phyloP scores from a whole-genome alignment of 768 basidiomycete species.

The Macrolepiota fuliginosa region DNA sequence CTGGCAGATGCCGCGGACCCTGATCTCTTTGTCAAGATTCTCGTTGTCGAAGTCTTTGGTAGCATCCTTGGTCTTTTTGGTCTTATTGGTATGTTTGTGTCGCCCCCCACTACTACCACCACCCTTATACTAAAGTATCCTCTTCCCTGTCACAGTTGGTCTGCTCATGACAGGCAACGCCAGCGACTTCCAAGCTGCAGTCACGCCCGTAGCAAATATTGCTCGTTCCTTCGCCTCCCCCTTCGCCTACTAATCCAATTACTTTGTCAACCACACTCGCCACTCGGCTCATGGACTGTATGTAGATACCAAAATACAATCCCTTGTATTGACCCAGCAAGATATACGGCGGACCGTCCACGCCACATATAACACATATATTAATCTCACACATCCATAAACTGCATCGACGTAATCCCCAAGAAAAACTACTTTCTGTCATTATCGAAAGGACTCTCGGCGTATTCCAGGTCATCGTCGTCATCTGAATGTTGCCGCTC shows the following conservation, averaged over 20 bases:
- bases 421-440: slow-evolving; percentile 17
- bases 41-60: slow-evolving; percentile 94
- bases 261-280: not conserved
- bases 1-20: slow-evolving; percentile 95
- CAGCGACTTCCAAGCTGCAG: slow-evolving; percentile 50
- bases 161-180: slow-evolving; percentile 74
- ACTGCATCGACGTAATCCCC: not conserved
- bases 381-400: not conserved
- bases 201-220: slow-evolving; percentile 27
- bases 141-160: slow-evolving; percentile 56
- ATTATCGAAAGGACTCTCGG: slow-evolving; percentile 76
- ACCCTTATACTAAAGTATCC: not conserved
- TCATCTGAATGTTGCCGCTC: slow-evolving; percentile 22
- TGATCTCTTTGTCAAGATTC: slow-evolving; percentile 91
- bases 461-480: slow-evolving; percentile 65
- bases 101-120: no score
- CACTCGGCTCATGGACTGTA: not conserved
- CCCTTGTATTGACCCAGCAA: not conserved
- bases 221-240: slow-evolving; percentile 35
- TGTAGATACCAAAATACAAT: slow-evolving; percentile 1
- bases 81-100: slow-evolving; percentile 69
- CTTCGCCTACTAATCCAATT: slow-evolving; percentile 30
- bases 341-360: not conserved
- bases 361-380: slow-evolving; percentile 3
- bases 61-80: slow-evolving; percentile 92